Conservation (phyloP, 371 early-diverging fungal species). For the Rhizopus microsporus region DNA sequence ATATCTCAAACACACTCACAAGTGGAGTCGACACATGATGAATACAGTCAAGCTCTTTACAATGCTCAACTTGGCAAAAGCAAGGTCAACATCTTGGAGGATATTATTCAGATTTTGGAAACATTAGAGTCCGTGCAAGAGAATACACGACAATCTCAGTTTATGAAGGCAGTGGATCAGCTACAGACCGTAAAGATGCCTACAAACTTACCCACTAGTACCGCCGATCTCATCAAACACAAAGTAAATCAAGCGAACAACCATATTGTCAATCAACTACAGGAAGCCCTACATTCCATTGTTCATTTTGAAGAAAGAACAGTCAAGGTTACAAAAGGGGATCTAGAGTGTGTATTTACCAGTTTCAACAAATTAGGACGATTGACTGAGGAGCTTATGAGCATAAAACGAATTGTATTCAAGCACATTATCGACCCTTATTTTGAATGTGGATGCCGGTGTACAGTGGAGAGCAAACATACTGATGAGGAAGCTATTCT, state of each 20-base stretch:
- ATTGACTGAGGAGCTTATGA: conserved; percentile 16
- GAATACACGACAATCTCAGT: not conserved
- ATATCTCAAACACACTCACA: not conserved
- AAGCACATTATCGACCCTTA: conserved; percentile 22
- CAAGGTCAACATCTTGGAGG: conserved; percentile 18
- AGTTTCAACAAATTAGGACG: conserved; percentile 14
- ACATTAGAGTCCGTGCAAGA: conserved; percentile 4
- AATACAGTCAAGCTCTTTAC: conserved; percentile 13
- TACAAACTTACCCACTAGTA: not conserved
- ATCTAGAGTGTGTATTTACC: conserved; percentile 2
- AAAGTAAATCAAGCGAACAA: conserved; percentile 1
- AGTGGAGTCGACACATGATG: conserved; percentile 7
- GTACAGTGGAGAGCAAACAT: conserved; percentile 4
- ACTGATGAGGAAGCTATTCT: not conserved
- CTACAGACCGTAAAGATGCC: not conserved
- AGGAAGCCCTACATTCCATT: conserved; percentile 13
- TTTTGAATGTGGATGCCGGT: conserved; percentile 7
- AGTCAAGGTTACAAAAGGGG: conserved; percentile 5
- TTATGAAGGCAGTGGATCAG: conserved; percentile 10
- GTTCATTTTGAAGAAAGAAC: conserved; percentile 16
- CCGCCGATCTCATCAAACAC: not conserved
- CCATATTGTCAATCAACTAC: conserved; percentile 3
- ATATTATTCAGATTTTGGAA: conserved; percentile 8
- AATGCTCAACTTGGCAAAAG: conserved; percentile 14
- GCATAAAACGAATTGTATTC: conserved; percentile 16